phyloP scores from a whole-genome alignment of 164 flowering plant species.

The Buxus sempervirens region DNA sequence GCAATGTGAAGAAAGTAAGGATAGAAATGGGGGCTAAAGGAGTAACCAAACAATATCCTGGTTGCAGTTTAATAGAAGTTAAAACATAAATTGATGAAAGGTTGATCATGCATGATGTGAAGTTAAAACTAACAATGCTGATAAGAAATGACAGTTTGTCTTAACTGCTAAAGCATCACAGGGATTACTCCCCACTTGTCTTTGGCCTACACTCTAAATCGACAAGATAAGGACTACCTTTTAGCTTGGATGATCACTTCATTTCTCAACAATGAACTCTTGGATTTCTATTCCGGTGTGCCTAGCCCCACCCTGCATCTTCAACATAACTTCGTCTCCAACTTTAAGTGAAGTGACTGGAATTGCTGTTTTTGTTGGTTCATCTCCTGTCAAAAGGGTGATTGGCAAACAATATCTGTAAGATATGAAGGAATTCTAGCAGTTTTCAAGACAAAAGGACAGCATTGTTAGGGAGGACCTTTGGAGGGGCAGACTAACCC shows the following conservation, averaged over 20 bases:
- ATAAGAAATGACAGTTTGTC: too few relatives aligned
- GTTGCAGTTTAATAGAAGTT: conserved; percentile 9
- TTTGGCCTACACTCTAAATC: too few relatives aligned
- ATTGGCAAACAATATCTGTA: not conserved
- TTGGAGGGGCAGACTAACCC: conserved; percentile 48
- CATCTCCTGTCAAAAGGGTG: conserved; percentile 34
- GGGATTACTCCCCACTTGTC: too few relatives aligned
- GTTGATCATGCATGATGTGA: not conserved
- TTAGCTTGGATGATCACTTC: conserved; percentile 10
- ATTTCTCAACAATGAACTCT: conserved; percentile 86
- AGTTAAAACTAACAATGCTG: too few relatives aligned
- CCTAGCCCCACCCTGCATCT: conserved; percentile 77
- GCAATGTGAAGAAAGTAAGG: conserved; percentile 24
- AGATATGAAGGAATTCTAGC: not conserved
- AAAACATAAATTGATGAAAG: not conserved
- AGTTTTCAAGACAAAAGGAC: not conserved
- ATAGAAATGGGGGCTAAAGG: conserved; percentile 21
- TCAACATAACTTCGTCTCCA: conserved; percentile 66
- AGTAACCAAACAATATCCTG: conserved; percentile 14
- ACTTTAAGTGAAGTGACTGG: conserved; percentile 79
- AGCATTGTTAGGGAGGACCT: conserved; percentile 33
- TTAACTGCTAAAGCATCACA: too few relatives aligned
- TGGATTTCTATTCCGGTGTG: conserved; percentile 90
- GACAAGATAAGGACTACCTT: too few relatives aligned
- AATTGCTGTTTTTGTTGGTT: conserved; percentile 36